A percentile compares a stretch with the other conserved stretches of the same genome.
phyloP scores from a whole-genome alignment of 768 basidiomycete genomes.

The Naematelia encephala region DNA sequence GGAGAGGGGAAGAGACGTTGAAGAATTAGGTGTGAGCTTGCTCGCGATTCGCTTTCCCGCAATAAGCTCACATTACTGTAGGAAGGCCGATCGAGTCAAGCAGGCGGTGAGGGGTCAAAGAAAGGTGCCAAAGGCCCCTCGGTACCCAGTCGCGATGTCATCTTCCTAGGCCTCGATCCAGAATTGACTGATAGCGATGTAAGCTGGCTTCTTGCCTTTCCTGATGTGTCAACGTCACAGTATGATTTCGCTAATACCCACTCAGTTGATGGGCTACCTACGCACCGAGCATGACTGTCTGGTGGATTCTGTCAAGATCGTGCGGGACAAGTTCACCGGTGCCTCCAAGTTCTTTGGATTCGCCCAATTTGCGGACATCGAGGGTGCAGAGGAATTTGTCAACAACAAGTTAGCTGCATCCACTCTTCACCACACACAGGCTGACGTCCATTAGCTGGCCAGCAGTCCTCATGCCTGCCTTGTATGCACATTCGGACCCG shows the following conservation, averaged over 20 bases:
- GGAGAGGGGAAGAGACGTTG: constrained; percentile 36
- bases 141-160: constrained; percentile 86
- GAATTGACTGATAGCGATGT: constrained; percentile 93
- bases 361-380: constrained; percentile 81
- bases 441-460: constrained; percentile 58
- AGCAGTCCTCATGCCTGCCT: constrained; percentile 86
- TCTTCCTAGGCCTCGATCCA: constrained; percentile 88
- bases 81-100: background rate
- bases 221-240: no score
- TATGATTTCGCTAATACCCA: no score
- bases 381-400: constrained; percentile 86
- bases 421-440: background rate
- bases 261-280: constrained; percentile 49
- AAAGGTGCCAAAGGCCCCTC: constrained; percentile 55
- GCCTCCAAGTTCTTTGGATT: constrained; percentile 96
- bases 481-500: constrained; percentile 76
- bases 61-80: background rate
- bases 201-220: no score
- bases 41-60: background rate
- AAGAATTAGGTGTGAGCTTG: constrained; percentile 24
- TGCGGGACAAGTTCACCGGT: constrained; percentile 95
- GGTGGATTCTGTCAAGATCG: constrained; percentile 65
- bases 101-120: background rate
- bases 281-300: constrained; percentile 45
- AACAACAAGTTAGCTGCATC: constrained; percentile 60